Conservation (phyloP, 1,284 basidiomycete species). For the Cutaneotrichosporon mucoides region DNA sequence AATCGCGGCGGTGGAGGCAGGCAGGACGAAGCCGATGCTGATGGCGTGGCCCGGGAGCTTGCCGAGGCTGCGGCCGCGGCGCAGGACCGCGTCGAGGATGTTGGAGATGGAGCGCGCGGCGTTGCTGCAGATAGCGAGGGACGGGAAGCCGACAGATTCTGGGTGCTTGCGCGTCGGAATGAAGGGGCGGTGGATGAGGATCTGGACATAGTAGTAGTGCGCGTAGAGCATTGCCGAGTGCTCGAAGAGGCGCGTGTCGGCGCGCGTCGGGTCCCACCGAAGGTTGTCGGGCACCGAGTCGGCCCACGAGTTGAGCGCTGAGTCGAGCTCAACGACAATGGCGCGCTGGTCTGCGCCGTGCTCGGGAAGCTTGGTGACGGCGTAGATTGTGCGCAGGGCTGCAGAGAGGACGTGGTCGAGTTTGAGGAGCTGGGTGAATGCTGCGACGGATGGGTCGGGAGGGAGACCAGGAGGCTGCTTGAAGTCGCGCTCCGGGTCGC, state of each 20-base stretch:
- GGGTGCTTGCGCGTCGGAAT: slow-evolving; percentile 56
- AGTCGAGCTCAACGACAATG: slow-evolving; percentile 66
- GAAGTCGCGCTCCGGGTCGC: slow-evolving; percentile 52
- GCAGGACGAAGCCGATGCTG: slow-evolving; percentile 34
- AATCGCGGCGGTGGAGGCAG: slow-evolving; percentile 62
- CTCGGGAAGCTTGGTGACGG: slow-evolving; percentile 58
- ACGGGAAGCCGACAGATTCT: slow-evolving; percentile 53
- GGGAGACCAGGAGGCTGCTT: slow-evolving; percentile 57
- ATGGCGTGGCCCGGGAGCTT: slow-evolving; percentile 50
- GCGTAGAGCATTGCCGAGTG: slow-evolving; percentile 66
- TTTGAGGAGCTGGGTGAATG: slow-evolving; percentile 65
- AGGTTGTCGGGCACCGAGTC: slow-evolving; percentile 64
- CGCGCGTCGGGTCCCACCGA: slow-evolving; percentile 69
- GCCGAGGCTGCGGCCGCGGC: slow-evolving; percentile 33
- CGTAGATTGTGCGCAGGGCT: slow-evolving; percentile 67
- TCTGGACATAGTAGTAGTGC: slow-evolving; percentile 62
- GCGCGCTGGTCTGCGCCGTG: slow-evolving; percentile 63
- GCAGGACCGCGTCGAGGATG: slow-evolving; percentile 56
- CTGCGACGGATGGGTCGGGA: slow-evolving; percentile 52
- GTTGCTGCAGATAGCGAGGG: slow-evolving; percentile 76
- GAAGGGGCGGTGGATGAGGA: slow-evolving; percentile 75
- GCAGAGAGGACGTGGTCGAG: slow-evolving; percentile 68
- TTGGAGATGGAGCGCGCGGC: slow-evolving; percentile 74
- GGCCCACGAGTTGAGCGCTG: slow-evolving; percentile 68
- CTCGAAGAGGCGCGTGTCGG: slow-evolving; percentile 61